phyloP scores from a whole-genome alignment of 2,329 filamentous ascomycete species.

The Aspergillus udagawae region DNA sequence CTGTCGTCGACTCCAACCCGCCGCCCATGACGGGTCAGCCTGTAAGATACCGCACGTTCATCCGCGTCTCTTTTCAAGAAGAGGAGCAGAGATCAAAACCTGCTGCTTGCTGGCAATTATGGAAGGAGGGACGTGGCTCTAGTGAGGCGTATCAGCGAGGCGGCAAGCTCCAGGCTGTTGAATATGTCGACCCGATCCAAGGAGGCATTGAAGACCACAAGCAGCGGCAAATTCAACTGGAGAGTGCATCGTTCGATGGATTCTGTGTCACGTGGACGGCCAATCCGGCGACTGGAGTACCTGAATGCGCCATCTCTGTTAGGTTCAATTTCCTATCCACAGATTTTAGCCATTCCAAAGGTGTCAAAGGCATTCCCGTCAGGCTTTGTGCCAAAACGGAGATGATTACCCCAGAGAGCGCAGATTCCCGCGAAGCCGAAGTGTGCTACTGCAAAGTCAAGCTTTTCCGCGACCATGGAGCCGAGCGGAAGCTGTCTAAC shows the following conservation, averaged over 20 bases:
- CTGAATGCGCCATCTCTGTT: constrained; percentile 82
- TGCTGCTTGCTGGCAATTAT: constrained; percentile 79
- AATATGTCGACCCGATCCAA: constrained; percentile 72
- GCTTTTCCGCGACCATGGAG: constrained; percentile 91
- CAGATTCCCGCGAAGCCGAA: constrained; percentile 54
- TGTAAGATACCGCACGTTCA: constrained; percentile 78
- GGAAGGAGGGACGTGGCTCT: constrained; percentile 94
- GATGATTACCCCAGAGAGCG: constrained; percentile 53
- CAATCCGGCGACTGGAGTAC: constrained; percentile 55
- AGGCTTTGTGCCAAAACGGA: constrained; percentile 89
- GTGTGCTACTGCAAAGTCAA: constrained; percentile 96
- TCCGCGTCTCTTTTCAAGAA: constrained; percentile 96
- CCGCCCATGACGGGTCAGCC: constrained; percentile 56
- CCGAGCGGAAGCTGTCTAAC: constrained; percentile 90
- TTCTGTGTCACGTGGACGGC: constrained; percentile 90
- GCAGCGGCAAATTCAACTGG: constrained; percentile 62
- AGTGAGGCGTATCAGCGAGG: constrained; percentile 93
- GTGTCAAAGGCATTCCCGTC: constrained; percentile 95
- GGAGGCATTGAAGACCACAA: constrained; percentile 54
- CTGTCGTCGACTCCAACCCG: constrained; percentile 72
- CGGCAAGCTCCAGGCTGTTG: constrained; percentile 88
- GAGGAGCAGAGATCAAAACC: constrained; percentile 86
- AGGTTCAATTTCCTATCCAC: constrained; percentile 98
- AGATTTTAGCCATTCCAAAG: constrained; percentile 97
- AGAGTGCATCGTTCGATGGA: constrained; percentile 82